Percentiles rank a stretch among this genome's conserved stretches.
Conservation (phyloP, 306 rosid genomes). For the Pyrus pyrifolia region DNA sequence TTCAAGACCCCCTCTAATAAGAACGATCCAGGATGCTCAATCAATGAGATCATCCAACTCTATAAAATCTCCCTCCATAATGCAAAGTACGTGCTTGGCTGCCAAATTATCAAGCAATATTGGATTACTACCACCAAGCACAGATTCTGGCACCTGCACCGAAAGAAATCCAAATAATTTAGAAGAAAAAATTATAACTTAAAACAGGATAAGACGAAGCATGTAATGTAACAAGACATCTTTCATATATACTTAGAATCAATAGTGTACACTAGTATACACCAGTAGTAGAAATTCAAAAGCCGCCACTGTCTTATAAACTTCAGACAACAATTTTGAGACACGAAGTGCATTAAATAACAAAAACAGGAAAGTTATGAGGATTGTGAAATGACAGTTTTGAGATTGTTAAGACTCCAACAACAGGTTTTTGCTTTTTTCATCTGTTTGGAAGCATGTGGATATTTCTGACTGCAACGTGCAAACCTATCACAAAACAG, state of each 20-base stretch:
- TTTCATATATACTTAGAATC: background rate
- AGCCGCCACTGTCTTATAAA: background rate
- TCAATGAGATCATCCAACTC: conserved; percentile 55
- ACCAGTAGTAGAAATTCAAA: background rate
- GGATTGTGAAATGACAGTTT: background rate
- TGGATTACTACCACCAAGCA: conserved; percentile 15
- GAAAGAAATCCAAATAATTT: background rate
- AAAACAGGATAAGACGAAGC: background rate
- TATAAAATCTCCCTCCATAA: conserved; percentile 50
- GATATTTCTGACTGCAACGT: background rate
- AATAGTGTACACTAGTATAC: background rate
- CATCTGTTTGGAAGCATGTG: background rate
- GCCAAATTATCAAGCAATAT: conserved; percentile 16
- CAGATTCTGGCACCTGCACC: conserved; percentile 40
- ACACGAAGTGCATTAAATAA: background rate
- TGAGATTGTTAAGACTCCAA: background rate
- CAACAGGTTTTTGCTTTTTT: background rate
- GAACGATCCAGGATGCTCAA: conserved; percentile 5
- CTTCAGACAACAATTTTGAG: background rate
- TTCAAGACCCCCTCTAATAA: conserved; percentile 2
- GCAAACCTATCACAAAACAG: background rate
- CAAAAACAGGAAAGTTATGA: background rate
- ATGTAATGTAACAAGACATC: background rate
- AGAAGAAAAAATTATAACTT: background rate
- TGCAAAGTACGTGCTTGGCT: conserved; percentile 17